A percentile compares a stretch with the other conserved stretches of the same genome.
phyloP scores from a whole-genome alignment of 441 rosid genomes.

The Adansonia madagascariensis region DNA sequence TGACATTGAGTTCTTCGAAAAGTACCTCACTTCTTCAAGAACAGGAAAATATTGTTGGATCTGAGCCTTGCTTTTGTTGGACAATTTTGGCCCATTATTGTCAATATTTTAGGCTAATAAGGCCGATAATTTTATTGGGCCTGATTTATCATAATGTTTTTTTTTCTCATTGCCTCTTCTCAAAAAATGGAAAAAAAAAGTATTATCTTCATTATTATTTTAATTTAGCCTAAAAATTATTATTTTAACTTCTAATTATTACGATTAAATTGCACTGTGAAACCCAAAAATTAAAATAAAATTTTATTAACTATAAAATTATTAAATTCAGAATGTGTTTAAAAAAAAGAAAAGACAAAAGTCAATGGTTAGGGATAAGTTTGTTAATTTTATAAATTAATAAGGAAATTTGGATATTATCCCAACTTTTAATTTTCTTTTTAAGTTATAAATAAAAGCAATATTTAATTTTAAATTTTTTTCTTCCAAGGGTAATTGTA shows the following conservation, averaged over 20 bases:
- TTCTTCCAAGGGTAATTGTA: background rate
- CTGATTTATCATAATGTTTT: background rate
- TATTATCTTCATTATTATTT: background rate
- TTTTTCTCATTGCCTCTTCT: background rate
- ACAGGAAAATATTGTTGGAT: background rate
- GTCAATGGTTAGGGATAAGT: background rate
- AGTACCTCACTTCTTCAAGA: background rate
- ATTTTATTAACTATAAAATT: background rate
- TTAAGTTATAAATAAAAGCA: background rate
- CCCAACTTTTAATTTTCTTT: background rate
- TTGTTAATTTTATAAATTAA: background rate
- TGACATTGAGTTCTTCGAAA: constrained; percentile 4
- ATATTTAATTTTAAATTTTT: background rate
- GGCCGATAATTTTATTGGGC: background rate
- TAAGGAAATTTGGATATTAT: background rate
- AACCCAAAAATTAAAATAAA: background rate
- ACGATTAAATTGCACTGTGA: background rate
- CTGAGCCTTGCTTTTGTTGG: background rate
- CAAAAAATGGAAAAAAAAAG: background rate
- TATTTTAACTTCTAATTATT: background rate
- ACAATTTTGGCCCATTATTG: background rate
- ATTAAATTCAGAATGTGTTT: background rate
- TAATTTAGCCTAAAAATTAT: background rate
- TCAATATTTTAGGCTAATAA: background rate
- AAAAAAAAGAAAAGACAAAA: background rate